These are phyloP conservation scores for Candida insectalens DNA, from an alignment of 805 yeast species.

Conservation along the genomic window DNA sequence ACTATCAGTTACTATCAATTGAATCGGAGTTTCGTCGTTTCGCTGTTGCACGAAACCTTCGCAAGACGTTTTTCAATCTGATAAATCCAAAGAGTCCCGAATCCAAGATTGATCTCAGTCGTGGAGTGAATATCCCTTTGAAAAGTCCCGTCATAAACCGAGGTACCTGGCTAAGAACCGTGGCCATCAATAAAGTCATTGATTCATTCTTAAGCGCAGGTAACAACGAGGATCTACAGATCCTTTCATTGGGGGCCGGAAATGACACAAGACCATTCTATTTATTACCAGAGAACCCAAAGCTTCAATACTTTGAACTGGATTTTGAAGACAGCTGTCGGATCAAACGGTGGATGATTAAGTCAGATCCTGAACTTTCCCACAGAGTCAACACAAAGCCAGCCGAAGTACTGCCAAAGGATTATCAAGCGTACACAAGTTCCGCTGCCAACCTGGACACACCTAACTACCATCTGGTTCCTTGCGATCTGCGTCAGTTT, in stretches of 20 bases:
- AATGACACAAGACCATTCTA: conserved; percentile 64
- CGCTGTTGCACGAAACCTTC: conserved; percentile 27
- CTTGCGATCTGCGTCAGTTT: conserved; percentile 42
- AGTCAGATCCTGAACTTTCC: conserved; percentile 14
- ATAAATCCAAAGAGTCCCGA: background rate
- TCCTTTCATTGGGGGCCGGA: conserved; percentile 73
- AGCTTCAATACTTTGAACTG: conserved; percentile 43
- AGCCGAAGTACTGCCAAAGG: conserved; percentile 12
- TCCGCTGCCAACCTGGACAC: conserved; percentile 4
- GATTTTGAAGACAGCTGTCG: conserved; percentile 51
- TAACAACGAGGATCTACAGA: conserved; percentile 28
- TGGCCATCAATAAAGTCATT: conserved; percentile 38
- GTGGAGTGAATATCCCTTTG: conserved; percentile 2
- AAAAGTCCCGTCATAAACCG: conserved; percentile 61
- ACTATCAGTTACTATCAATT: conserved; percentile 28
- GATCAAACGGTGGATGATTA: conserved; percentile 42
- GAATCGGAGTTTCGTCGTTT: conserved; percentile 26
- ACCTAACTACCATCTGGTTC: conserved; percentile 39
- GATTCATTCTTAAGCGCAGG: conserved; percentile 29
- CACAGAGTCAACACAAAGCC: conserved; percentile 4
- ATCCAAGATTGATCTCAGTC: too few relatives aligned
- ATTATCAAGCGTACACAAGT: background rate
- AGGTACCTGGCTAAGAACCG: conserved; percentile 59
- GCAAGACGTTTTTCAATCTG: conserved; percentile 27
- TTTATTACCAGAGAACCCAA: conserved; percentile 25